These are phyloP conservation scores for Centaurea solstitialis DNA, from an alignment of 129 eudicot genomes.

Conservation along the genomic window DNA sequence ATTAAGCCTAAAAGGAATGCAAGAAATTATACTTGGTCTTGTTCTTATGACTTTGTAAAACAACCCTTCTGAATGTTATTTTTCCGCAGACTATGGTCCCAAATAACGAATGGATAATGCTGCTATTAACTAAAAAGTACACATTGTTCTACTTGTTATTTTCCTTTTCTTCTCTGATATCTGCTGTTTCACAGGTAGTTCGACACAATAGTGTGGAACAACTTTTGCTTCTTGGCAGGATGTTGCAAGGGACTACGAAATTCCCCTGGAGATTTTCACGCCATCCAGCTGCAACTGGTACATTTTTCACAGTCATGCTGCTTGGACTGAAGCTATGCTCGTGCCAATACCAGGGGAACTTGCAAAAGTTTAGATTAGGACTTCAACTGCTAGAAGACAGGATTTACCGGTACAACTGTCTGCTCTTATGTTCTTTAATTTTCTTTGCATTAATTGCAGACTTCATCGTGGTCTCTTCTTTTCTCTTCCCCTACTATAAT, in stretches of 20 bases:
- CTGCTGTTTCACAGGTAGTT: constrained; percentile 56
- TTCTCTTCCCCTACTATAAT: neutral
- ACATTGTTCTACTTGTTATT: neutral
- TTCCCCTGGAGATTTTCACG: constrained; percentile 85
- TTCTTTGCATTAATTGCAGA: neutral
- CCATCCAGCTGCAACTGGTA: constrained; percentile 96
- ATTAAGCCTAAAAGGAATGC: neutral
- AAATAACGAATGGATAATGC: neutral
- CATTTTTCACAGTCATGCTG: constrained; percentile 93
- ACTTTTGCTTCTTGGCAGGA: constrained; percentile 85
- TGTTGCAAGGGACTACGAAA: constrained; percentile 93
- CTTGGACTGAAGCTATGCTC: constrained; percentile 92
- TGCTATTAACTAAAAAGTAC: neutral
- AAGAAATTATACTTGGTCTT: neutral
- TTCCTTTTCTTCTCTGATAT: constrained; percentile 7
- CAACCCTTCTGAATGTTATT: neutral
- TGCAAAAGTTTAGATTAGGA: constrained; percentile 67
- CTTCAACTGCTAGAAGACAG: constrained; percentile 99
- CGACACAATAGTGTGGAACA: constrained; percentile 90
- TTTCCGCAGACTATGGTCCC: neutral
- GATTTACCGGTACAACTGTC: constrained; percentile 62
- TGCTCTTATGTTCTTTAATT: neutral
- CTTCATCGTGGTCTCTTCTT: neutral
- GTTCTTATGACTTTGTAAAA: constrained; percentile 6
- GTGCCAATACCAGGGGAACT: constrained; percentile 80